phyloP scores from a whole-genome alignment of 257 asterid genomes.

The Fraxinus cuspidata region DNA sequence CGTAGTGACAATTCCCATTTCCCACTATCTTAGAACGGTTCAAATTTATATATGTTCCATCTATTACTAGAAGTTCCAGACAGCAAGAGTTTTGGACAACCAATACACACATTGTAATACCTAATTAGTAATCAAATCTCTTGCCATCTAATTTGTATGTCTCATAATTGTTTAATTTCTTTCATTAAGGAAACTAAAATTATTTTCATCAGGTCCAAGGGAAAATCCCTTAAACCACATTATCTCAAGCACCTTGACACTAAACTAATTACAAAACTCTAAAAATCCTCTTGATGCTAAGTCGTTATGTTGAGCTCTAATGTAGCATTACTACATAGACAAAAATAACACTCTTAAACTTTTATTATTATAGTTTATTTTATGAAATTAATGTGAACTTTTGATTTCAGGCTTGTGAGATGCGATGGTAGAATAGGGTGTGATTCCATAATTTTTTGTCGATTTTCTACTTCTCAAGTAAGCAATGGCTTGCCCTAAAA shows the following conservation, averaged over 20 bases:
- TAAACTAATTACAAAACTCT: background rate
- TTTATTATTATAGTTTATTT: too few species aligned
- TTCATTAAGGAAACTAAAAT: background rate
- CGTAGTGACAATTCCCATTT: background rate
- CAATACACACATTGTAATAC: background rate
- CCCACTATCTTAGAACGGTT: background rate
- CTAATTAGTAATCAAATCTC: background rate
- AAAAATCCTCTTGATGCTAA: background rate
- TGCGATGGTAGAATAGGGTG: too few species aligned
- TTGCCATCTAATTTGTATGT: background rate
- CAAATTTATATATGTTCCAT: background rate
- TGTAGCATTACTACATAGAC: background rate
- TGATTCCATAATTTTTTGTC: too few species aligned
- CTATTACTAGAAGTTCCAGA: background rate
- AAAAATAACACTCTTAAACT: background rate
- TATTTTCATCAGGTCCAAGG: too few species aligned
- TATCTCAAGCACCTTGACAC: background rate
- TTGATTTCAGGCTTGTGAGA: too few species aligned
- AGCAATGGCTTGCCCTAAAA: too few species aligned
- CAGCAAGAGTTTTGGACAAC: background rate
- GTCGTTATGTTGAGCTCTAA: background rate
- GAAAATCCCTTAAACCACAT: too few species aligned
- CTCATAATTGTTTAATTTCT: background rate
- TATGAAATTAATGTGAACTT: too few species aligned
- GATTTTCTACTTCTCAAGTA: too few species aligned